Conservation (phyloP, 2,329 filamentous ascomycete genomes). For the Sclerotinia glacialis region DNA sequence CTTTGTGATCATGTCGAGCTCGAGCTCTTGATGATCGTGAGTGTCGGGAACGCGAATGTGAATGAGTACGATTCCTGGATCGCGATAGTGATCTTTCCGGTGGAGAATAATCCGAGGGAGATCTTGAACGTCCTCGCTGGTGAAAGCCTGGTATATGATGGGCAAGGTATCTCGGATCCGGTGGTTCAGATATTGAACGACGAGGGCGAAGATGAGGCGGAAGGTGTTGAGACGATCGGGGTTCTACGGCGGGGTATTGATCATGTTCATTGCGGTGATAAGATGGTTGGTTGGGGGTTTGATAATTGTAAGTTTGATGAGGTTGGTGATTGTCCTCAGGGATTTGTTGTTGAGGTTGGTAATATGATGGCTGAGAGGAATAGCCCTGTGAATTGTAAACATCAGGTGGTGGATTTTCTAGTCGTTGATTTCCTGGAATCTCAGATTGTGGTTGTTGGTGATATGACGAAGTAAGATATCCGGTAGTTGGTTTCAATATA, state of each 20-base stretch:
- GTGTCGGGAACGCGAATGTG: neutral
- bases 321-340: neutral
- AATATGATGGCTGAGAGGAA: slow-evolving; percentile 2
- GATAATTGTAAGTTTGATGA: neutral
- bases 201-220: slow-evolving; percentile 19
- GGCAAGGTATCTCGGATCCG: slow-evolving; percentile 15
- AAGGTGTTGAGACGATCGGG: neutral
- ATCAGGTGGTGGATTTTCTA: neutral
- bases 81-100: slow-evolving; percentile 1
- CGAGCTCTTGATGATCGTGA: slow-evolving; percentile 17
- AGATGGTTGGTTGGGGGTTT: neutral
- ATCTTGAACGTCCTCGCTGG: slow-evolving; percentile 1
- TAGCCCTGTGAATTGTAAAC: neutral
- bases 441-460: slow-evolving; percentile 14
- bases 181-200: slow-evolving; percentile 30
- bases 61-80: neutral
- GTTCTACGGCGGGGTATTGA: neutral
- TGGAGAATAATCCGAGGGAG: slow-evolving; percentile 6
- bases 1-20: slow-evolving; percentile 11
- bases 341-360: neutral
- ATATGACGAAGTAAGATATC: slow-evolving; percentile 6
- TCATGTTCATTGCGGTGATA: neutral
- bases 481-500: slow-evolving; percentile 1
- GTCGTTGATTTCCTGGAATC: neutral
- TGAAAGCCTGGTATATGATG: slow-evolving; percentile 22